Base-by-base conservation (phyloP, 2,329 filamentous ascomycete species). In the Macrophomina phaseolina region DNA sequence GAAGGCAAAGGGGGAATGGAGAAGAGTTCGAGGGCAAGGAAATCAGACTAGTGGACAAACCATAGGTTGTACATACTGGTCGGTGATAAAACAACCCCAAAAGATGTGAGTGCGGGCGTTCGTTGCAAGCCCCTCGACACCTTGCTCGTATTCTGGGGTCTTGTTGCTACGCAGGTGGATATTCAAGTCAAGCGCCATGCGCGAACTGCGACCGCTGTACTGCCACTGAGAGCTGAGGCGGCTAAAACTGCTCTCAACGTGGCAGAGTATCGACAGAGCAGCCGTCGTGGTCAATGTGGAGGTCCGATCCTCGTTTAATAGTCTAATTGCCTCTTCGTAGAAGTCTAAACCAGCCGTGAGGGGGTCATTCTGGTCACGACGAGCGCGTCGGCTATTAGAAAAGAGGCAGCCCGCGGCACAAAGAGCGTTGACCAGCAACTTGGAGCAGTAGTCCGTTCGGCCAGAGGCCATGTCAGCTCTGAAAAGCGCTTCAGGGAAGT, bases 401-500 rank as follows among this genome's bases (percentile, higher is more conserved):
- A 70, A 61, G 11, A 69, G 64, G 42, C 69, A 68, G 16, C 69
- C 70, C 30, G 67, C 67, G 2, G 70, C 70, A 40, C 69, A 69
- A 8, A 72, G 52, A 4, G 70, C 70, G 36, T 71, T 70, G 7
- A 72, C 70, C 16, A 72, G 67, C 7, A 70, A 38, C 23, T 45
- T 32, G 5, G 70, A 71, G 63, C 71, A 72, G 51, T 66, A 70
- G 34, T 67, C 63, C 8, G 67, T 67, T 49, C 51, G 34, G 3
- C 67, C 67, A 1, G 64, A 45, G 4, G 34, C 66, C 48, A 71
- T 53, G 34, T 71, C 71, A 30, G 67, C 67, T 18, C 69, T 64
- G 38, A 72, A 70, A 28, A 68, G 64, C 51, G 69, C 52, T 40
- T 71, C 70, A 5, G 70, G 68, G 23, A 72, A 72, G 52, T 65